Conservation (phyloP, 768 basidiomycete genomes). For the Auricularia heimuer region DNA sequence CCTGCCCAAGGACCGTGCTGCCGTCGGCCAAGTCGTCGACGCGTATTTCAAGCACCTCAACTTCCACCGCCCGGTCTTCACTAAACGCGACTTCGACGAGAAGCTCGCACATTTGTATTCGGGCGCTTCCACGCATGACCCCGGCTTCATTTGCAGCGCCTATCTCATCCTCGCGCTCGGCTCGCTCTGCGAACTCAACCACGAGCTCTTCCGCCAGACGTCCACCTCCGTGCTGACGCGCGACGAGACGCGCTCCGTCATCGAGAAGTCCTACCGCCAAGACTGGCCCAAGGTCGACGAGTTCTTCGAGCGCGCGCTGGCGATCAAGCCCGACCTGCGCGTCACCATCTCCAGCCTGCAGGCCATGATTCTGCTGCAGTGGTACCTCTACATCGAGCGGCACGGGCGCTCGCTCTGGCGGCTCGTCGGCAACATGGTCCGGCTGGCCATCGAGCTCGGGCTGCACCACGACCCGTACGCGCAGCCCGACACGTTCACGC, state of each 20-base stretch:
- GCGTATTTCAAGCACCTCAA: conserved; percentile 74
- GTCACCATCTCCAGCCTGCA: conserved; percentile 78
- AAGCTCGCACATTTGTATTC: conserved; percentile 60
- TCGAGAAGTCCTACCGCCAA: conserved; percentile 40
- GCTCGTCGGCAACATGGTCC: conserved; percentile 74
- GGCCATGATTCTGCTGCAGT: conserved; percentile 73
- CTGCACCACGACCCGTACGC: conserved; percentile 76
- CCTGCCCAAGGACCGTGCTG: conserved; percentile 68
- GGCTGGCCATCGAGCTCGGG: conserved; percentile 73
- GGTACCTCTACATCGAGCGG: conserved; percentile 88
- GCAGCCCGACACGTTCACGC: conserved; percentile 53
- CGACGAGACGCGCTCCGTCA: conserved; percentile 17
- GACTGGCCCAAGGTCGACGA: conserved; percentile 77
- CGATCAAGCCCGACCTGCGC: conserved; percentile 70
- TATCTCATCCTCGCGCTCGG: conserved; percentile 74
- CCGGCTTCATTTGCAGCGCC: conserved; percentile 68
- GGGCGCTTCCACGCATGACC: conserved; percentile 47
- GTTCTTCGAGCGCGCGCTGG: conserved; percentile 71
- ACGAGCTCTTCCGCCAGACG: conserved; percentile 23
- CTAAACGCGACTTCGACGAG: conserved; percentile 56
- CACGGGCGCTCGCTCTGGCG: conserved; percentile 88
- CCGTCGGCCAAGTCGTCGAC: conserved; percentile 51
- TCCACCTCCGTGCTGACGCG: background rate
- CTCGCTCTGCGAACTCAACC: conserved; percentile 73
- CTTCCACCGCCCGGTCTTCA: conserved; percentile 67